These are phyloP conservation scores for Pseudocercospora eumusae DNA, from an alignment of 2,329 filamentous ascomycete genomes.

Conservation along the genomic window DNA sequence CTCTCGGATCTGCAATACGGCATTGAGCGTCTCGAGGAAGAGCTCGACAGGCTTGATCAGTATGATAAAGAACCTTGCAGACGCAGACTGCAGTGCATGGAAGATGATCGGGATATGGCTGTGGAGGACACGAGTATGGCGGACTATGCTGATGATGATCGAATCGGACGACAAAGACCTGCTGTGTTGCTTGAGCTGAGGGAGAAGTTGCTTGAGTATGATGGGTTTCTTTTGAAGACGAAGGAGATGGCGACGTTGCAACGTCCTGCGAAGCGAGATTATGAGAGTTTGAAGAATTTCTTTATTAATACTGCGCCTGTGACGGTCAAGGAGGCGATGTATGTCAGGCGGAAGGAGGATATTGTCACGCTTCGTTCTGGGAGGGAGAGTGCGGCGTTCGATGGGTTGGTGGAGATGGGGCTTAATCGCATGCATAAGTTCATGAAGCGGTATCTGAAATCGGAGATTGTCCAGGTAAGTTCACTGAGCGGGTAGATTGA, in stretches of 20 bases:
- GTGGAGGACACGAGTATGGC: conserved; percentile 23
- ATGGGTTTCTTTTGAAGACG: conserved; percentile 44
- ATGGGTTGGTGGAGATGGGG: conserved; percentile 41
- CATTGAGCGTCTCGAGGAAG: conserved; percentile 41
- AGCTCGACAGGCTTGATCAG: conserved; percentile 39
- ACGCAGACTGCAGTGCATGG: conserved; percentile 16
- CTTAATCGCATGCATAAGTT: conserved; percentile 19
- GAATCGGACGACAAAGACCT: neutral
- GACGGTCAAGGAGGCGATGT: conserved; percentile 39
- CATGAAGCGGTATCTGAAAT: conserved; percentile 36
- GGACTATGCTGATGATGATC: conserved; percentile 25
- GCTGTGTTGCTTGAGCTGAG: neutral
- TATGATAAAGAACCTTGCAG: conserved; percentile 22
- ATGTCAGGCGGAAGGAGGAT: conserved; percentile 46
- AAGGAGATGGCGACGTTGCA: conserved; percentile 43
- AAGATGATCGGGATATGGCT: conserved; percentile 12
- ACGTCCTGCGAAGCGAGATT: conserved; percentile 44
- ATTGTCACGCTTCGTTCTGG: conserved; percentile 44
- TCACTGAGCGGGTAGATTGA: no score
- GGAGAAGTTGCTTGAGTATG: conserved; percentile 30
- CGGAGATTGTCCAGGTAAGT: conserved; percentile 35
- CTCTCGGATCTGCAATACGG: conserved; percentile 44
- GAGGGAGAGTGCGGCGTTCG: conserved; percentile 46
- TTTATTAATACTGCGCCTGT: conserved; percentile 42
- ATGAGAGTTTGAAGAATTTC: conserved; percentile 43